These are phyloP conservation scores for Starmera dryadoides DNA, from an alignment of 805 yeast species.

Conservation along the genomic window DNA sequence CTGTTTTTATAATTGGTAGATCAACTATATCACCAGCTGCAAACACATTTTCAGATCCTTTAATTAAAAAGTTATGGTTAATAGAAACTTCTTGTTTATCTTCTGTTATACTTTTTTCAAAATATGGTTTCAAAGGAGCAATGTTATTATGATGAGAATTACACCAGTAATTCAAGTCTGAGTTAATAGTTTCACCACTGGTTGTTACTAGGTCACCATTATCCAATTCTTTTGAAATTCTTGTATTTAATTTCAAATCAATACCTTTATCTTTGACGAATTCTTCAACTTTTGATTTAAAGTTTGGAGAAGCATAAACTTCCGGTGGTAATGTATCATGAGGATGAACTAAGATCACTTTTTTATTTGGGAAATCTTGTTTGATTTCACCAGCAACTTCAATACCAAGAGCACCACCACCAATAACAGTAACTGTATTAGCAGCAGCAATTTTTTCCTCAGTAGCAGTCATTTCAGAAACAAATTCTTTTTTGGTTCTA, in stretches of 20 bases:
- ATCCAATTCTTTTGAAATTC: conserved; percentile 22
- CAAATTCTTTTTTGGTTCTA: conserved; percentile 25
- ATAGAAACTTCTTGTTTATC: conserved; percentile 15
- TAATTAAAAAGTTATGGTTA: conserved; percentile 19
- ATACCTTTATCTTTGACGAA: conserved; percentile 16
- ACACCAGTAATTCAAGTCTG: conserved; percentile 32
- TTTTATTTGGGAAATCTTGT: conserved; percentile 28
- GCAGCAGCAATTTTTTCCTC: conserved; percentile 25
- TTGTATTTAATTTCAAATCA: conserved; percentile 21
- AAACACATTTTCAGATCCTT: conserved; percentile 22
- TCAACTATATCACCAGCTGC: conserved; percentile 31
- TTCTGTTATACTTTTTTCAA: conserved; percentile 17
- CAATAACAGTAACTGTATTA: conserved; percentile 35
- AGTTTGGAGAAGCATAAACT: conserved; percentile 16
- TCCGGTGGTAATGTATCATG: conserved; percentile 35
- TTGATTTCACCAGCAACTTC: conserved; percentile 44
- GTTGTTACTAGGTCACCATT: conserved; percentile 18
- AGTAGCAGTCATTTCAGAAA: conserved; percentile 34
- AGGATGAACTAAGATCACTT: conserved; percentile 34
- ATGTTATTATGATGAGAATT: conserved; percentile 27
- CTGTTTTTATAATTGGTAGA: conserved; percentile 31
- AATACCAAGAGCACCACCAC: conserved; percentile 48
- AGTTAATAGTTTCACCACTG: conserved; percentile 18
- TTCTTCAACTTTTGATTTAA: conserved; percentile 10
- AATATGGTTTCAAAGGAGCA: conserved; percentile 17